phyloP scores from a whole-genome alignment of 768 basidiomycete genomes.

The Crucibulum laeve region DNA sequence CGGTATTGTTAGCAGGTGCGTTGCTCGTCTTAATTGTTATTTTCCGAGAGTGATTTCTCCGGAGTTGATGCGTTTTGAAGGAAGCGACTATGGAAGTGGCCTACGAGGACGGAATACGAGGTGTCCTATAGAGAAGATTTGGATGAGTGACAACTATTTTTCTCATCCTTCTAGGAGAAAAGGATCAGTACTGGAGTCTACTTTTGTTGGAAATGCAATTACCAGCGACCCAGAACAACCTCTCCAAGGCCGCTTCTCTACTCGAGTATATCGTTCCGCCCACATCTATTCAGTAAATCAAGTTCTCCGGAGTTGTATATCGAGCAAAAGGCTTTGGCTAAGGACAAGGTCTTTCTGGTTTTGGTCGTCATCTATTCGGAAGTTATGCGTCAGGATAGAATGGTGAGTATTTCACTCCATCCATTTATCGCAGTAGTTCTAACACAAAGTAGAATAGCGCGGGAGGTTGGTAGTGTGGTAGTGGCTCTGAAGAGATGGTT shows the following conservation, averaged over 20 bases:
- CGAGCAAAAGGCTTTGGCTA: slow-evolving; percentile 31
- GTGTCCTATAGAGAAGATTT: slow-evolving; percentile 31
- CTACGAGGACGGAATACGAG: slow-evolving; percentile 37
- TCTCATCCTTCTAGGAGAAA: too few relatives aligned
- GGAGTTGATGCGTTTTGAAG: slow-evolving; percentile 17
- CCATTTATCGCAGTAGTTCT: too few relatives aligned
- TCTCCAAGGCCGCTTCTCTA: slow-evolving; percentile 33
- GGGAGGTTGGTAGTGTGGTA: too few relatives aligned
- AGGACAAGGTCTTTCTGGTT: slow-evolving; percentile 36
- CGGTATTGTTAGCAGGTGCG: slow-evolving; percentile 32
- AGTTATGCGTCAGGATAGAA: slow-evolving; percentile 31
- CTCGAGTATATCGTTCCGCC: slow-evolving; percentile 47
- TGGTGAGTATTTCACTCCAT: slow-evolving; percentile 17
- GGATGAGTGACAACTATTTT: slow-evolving; percentile 43
- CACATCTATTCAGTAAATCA: slow-evolving; percentile 41
- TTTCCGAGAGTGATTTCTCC: background rate
- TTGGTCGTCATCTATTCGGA: slow-evolving; percentile 35
- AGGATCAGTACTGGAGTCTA: slow-evolving; percentile 4
- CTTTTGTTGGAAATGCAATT: background rate
- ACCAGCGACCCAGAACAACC: background rate
- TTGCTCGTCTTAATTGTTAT: slow-evolving; percentile 2
- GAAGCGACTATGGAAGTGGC: slow-evolving; percentile 41
- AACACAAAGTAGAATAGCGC: too few relatives aligned
- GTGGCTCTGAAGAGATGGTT: too few relatives aligned
- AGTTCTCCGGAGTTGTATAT: slow-evolving; percentile 35